Evolutionary conservation across 192 early-diverging fungal genomes (phyloP).

Genomic region (Oehlia diaphana): DNA sequence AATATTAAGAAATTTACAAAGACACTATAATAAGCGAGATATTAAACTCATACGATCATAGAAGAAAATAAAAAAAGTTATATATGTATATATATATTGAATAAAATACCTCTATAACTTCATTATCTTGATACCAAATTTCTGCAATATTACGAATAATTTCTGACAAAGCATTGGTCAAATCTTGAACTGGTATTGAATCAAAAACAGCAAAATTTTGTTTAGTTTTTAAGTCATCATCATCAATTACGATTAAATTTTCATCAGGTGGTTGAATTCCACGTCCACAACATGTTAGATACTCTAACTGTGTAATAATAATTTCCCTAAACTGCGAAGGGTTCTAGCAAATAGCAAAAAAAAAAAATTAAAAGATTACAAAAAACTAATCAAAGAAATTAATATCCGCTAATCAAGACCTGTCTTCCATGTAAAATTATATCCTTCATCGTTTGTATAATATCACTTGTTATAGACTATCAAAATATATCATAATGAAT

Average conservation of each 20-base stretch:
- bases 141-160: conserved; percentile 38
- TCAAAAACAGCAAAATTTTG: conserved; percentile 3
- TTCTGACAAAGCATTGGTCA: conserved; percentile 44
- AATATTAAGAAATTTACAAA: conserved; percentile 49
- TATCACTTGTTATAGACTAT: conserved; percentile 12
- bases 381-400: not conserved
- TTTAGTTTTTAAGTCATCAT: conserved; percentile 30
- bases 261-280: conserved; percentile 56
- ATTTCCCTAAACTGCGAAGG: not conserved
- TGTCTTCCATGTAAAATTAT: conserved; percentile 2
- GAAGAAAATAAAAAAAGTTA: not conserved
- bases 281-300: conserved; percentile 50
- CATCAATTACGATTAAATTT: conserved; percentile 38
- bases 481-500: not conserved
- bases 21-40: conserved; percentile 27
- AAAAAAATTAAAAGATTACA: not conserved
- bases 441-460: conserved; percentile 13
- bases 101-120: conserved; percentile 39
- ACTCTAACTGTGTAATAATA: conserved; percentile 47
- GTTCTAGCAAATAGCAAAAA: not conserved
- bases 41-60: not conserved
- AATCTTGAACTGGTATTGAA: conserved; percentile 35
- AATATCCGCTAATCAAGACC: conserved; percentile 12
- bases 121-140: conserved; percentile 46
- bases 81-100: too few species aligned